Percentiles rank a stretch among this genome's conserved stretches.
Conservation (phyloP, 2,329 filamentous ascomycete species). For the Colletotrichum phormii region DNA sequence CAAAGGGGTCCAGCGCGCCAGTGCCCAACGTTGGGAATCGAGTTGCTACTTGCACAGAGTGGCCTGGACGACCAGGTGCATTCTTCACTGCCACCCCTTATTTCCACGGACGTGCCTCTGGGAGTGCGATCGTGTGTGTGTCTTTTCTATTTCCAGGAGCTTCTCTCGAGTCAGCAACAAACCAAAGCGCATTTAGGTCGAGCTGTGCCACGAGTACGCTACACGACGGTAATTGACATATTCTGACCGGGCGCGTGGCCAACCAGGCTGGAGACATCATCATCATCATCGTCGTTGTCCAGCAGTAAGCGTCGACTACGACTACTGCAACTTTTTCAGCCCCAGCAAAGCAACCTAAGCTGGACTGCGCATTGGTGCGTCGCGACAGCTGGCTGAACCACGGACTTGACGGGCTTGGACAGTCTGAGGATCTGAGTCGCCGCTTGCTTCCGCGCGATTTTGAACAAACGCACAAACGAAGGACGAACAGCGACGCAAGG, state of each 20-base stretch:
- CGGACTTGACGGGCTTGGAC: conserved; percentile 1
- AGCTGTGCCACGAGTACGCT: neutral
- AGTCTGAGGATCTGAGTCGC: conserved; percentile 15
- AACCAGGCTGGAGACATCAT: neutral
- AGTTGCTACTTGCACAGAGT: neutral
- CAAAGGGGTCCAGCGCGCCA: conserved; percentile 3
- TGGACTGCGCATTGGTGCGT: conserved; percentile 10
- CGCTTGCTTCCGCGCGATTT: conserved; percentile 13
- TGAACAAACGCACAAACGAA: conserved; percentile 13
- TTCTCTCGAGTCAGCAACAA: conserved; percentile 21
- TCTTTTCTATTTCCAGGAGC: conserved; percentile 9
- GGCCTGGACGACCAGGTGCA: conserved; percentile 8
- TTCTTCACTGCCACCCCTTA: conserved; percentile 19
- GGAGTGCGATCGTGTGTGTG: neutral
- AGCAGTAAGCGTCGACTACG: neutral
- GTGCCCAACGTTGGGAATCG: conserved; percentile 1
- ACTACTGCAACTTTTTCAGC: neutral
- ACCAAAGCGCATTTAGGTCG: neutral
- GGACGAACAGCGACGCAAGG: conserved; percentile 4
- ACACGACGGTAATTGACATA: conserved; percentile 13
- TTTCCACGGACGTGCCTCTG: conserved; percentile 7
- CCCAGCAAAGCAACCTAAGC: neutral
- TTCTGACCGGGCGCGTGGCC: neutral
- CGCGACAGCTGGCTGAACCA: conserved; percentile 22
- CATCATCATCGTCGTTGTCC: neutral